Percentiles rank a stretch among this genome's conserved stretches.
These are phyloP conservation scores for Collybiopsis luxurians DNA, from an alignment of 768 basidiomycete genomes.

Conservation along the genomic window DNA sequence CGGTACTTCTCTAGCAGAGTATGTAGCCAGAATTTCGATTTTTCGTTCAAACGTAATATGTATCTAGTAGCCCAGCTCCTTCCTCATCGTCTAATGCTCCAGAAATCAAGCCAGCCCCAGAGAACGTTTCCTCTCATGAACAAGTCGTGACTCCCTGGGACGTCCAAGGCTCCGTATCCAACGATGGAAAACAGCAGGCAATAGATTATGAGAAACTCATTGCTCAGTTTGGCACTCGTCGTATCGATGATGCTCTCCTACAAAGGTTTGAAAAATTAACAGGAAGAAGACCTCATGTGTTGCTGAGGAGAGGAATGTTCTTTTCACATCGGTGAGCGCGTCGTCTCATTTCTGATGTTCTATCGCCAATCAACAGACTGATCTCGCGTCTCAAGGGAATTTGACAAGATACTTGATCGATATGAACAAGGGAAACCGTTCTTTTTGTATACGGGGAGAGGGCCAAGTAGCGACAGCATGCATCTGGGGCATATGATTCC, in stretches of 20 bases:
- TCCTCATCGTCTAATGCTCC: constrained; percentile 2
- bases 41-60: no score
- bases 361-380: no score
- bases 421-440: constrained; percentile 98
- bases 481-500: constrained; percentile 98
- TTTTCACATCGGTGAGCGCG: constrained; percentile 91
- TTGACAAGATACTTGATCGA: constrained; percentile 90
- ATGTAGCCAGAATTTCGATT: neutral
- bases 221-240: constrained; percentile 88
- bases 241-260: constrained; percentile 72
- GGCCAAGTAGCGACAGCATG: constrained; percentile 95
- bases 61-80: neutral
- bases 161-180: constrained; percentile 86
- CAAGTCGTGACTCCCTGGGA: constrained; percentile 98
- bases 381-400: constrained; percentile 71
- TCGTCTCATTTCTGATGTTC: constrained; percentile 4
- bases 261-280: constrained; percentile 91
- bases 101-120: constrained; percentile 7
- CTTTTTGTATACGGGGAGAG: constrained; percentile 96
- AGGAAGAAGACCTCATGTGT: constrained; percentile 81
- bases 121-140: constrained; percentile 26
- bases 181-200: constrained; percentile 85
- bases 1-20: constrained; percentile 10
- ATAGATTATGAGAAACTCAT: constrained; percentile 98
- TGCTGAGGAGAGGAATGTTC: constrained; percentile 91